Evolutionary conservation across 176 grass and related monocot genomes (phyloP).

Genomic region (Stipa capillata): DNA sequence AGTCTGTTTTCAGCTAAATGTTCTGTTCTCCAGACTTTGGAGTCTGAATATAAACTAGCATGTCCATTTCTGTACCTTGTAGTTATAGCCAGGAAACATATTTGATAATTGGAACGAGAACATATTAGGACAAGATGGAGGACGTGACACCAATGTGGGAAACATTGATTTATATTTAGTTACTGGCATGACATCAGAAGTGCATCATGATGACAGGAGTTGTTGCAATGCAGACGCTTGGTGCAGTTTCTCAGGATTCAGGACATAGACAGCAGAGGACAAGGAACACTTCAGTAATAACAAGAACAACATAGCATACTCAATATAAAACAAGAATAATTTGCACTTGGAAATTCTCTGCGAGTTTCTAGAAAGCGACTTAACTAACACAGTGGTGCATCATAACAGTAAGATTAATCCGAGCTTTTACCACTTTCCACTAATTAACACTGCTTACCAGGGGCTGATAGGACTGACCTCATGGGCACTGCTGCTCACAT

Average conservation of each 20-base stretch:
- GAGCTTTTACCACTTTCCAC: background rate
- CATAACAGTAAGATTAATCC: background rate
- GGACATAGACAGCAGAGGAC: background rate
- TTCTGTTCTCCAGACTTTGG: background rate
- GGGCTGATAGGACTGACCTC: constrained; percentile 51
- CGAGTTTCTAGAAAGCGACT: background rate
- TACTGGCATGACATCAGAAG: background rate
- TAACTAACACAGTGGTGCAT: background rate
- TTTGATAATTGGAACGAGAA: background rate
- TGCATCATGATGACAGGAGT: background rate
- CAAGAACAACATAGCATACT: too few species aligned
- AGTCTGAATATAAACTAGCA: background rate
- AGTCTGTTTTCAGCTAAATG: background rate
- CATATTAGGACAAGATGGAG: background rate
- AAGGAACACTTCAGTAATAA: background rate
- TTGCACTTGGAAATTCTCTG: background rate
- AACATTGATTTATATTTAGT: background rate
- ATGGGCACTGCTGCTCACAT: constrained; percentile 55
- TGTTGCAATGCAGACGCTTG: background rate
- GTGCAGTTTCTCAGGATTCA: background rate
- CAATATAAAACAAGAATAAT: background rate
- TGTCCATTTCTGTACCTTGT: background rate
- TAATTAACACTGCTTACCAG: constrained; percentile 15
- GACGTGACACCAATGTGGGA: background rate
- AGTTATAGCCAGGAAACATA: background rate